Evolutionary conservation across 805 yeast species (phyloP).

Genomic region (Pichia eremophila): DNA sequence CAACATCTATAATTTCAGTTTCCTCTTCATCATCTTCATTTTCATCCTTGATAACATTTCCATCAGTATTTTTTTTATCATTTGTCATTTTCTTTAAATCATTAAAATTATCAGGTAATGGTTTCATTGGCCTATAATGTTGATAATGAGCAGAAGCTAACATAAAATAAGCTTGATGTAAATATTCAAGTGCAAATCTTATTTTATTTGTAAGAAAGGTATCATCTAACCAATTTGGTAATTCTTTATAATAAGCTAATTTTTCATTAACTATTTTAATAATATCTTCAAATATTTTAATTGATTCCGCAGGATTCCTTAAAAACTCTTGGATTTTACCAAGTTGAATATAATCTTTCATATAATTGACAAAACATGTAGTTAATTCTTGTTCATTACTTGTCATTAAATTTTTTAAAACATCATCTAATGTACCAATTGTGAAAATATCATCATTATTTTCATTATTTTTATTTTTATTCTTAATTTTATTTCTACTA

Average conservation of each 20-base stretch:
- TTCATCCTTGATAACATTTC: slow-evolving; percentile 14
- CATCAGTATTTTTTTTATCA: background rate
- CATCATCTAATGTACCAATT: slow-evolving; percentile 52
- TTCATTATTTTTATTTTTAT: slow-evolving; percentile 4
- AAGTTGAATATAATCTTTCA: slow-evolving; percentile 39
- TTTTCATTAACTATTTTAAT: slow-evolving; percentile 25
- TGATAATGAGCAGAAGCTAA: slow-evolving; percentile 69
- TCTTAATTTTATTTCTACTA: slow-evolving; percentile 3
- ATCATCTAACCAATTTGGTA: slow-evolving; percentile 3
- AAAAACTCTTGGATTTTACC: slow-evolving; percentile 63
- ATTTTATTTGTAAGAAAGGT: slow-evolving; percentile 20
- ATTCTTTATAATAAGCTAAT: slow-evolving; percentile 9
- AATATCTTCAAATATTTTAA: slow-evolving; percentile 35
- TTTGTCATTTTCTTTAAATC: slow-evolving; percentile 14
- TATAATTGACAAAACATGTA: slow-evolving; percentile 39
- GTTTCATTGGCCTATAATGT: slow-evolving; percentile 29
- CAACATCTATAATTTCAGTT: slow-evolving; percentile 16
- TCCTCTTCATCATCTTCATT: slow-evolving; percentile 18
- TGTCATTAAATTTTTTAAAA: slow-evolving; percentile 54
- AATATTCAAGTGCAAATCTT: slow-evolving; percentile 44
- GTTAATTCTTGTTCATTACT: slow-evolving; percentile 42
- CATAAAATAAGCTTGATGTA: slow-evolving; percentile 73
- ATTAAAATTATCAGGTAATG: slow-evolving; percentile 25
- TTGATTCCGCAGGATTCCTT: slow-evolving; percentile 42
- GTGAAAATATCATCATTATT: slow-evolving; percentile 13